Percentiles rank a stretch among this genome's conserved stretches.
Evolutionary conservation across 768 basidiomycete species (phyloP).

Genomic region (Mycena vitilis): DNA sequence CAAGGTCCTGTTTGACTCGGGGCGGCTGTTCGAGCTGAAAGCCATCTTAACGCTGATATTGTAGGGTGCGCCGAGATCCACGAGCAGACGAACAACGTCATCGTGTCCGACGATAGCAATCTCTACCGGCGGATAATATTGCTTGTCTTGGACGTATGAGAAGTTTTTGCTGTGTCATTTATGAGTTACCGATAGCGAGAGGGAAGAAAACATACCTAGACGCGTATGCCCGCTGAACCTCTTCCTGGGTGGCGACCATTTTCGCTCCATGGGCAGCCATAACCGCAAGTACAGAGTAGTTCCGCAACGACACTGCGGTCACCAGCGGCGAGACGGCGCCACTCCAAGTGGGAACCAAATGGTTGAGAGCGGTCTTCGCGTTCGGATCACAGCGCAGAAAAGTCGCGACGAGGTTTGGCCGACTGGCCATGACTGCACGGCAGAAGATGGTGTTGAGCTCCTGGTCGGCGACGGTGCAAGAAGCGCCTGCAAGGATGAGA

Average conservation of each 20-base stretch:
- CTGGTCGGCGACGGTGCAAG: constrained; percentile 54
- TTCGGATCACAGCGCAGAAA: constrained; percentile 57
- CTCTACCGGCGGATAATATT: constrained; percentile 50
- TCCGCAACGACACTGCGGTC: constrained; percentile 47
- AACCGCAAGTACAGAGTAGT: constrained; percentile 50
- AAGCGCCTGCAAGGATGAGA: constrained; percentile 55
- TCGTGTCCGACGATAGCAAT: constrained; percentile 49
- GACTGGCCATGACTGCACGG: constrained; percentile 48
- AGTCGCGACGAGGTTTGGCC: constrained; percentile 52
- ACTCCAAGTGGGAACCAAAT: constrained; percentile 45
- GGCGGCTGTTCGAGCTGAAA: constrained; percentile 30
- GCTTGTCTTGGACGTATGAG: constrained; percentile 41
- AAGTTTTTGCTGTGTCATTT: constrained; percentile 29
- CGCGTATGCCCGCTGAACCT: constrained; percentile 49
- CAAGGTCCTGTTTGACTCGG: constrained; percentile 42
- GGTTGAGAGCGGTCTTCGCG: constrained; percentile 51
- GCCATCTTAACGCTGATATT: constrained; percentile 47
- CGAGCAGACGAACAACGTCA: constrained; percentile 53
- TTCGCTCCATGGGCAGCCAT: constrained; percentile 57
- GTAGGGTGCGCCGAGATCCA: constrained; percentile 50
- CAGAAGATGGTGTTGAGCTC: constrained; percentile 56
- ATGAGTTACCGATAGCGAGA: neutral
- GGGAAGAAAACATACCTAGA: constrained; percentile 42
- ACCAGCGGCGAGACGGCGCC: constrained; percentile 51
- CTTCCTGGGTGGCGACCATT: constrained; percentile 47